phyloP scores from a whole-genome alignment of 2,329 filamentous ascomycete species.

The Fusarium albidum region DNA sequence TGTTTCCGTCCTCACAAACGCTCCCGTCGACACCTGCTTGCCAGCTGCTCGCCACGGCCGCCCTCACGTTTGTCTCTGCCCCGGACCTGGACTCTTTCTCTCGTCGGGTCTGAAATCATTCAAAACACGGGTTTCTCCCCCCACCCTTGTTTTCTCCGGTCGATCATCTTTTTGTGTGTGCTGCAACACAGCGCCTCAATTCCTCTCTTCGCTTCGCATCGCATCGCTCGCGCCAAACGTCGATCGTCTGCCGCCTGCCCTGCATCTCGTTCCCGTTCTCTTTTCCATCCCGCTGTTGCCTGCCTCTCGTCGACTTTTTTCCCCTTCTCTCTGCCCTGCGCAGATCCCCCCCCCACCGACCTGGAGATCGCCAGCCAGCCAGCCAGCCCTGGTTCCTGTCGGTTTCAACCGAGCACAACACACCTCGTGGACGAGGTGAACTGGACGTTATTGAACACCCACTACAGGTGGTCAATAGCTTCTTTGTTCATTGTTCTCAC shows the following conservation, averaged over 20 bases:
- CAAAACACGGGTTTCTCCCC: slow-evolving; percentile 25
- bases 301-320: slow-evolving; percentile 16
- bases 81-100: slow-evolving; percentile 6
- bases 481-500: slow-evolving; percentile 14
- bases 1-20: neutral
- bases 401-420: slow-evolving; percentile 19
- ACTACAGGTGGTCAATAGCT: slow-evolving; percentile 7
- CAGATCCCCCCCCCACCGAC: slow-evolving; percentile 22
- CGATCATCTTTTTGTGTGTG: slow-evolving; percentile 33
- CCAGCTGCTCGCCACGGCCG: slow-evolving; percentile 15
- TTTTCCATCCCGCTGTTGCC: neutral
- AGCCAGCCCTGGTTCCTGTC: slow-evolving; percentile 29
- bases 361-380: slow-evolving; percentile 25
- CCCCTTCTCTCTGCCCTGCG: slow-evolving; percentile 12
- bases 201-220: slow-evolving; percentile 7
- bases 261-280: slow-evolving; percentile 9
- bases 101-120: slow-evolving; percentile 33
- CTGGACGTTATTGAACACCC: slow-evolving; percentile 18
- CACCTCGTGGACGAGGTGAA: slow-evolving; percentile 34
- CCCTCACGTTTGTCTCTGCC: slow-evolving; percentile 21
- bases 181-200: slow-evolving; percentile 26
- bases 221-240: slow-evolving; percentile 29
- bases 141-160: slow-evolving; percentile 15
- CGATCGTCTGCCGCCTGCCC: slow-evolving; percentile 28
- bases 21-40: slow-evolving; percentile 13